Evolutionary conservation across 768 basidiomycete genomes (phyloP).

Genomic region (Sarcodon aspratus): DNA sequence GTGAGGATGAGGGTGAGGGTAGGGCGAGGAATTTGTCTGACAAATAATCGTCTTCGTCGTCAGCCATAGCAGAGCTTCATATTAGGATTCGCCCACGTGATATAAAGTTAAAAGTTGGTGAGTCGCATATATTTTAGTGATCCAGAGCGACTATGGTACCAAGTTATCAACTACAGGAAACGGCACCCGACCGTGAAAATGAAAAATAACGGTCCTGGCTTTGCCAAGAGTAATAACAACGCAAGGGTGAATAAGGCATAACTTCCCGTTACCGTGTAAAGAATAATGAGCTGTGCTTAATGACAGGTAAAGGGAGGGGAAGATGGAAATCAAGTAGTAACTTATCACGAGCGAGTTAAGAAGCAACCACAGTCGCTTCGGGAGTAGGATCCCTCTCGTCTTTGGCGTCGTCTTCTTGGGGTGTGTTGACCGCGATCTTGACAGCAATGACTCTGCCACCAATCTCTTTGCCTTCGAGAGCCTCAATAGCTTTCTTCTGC

Average conservation of each 20-base stretch:
- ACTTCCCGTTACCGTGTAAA: not conserved
- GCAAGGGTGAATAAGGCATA: not conserved
- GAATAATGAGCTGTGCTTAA: not conserved
- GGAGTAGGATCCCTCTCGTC: slow-evolving; percentile 13
- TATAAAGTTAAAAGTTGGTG: not conserved
- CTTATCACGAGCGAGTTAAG: not conserved
- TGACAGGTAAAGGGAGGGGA: not conserved
- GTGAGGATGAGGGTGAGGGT: slow-evolving; percentile 20
- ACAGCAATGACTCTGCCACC: slow-evolving; percentile 80
- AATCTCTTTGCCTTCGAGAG: slow-evolving; percentile 80
- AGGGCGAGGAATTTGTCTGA: slow-evolving; percentile 71
- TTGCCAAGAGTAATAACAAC: not conserved
- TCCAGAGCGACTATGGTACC: not conserved
- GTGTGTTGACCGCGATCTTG: slow-evolving; percentile 89
- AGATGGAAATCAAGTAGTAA: not conserved
- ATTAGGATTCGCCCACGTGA: not conserved
- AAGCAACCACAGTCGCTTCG: slow-evolving; percentile 8
- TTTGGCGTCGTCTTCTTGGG: slow-evolving; percentile 45
- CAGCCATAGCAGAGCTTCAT: slow-evolving; percentile 52
- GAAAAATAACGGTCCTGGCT: not conserved
- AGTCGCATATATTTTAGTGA: not conserved
- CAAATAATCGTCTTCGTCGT: slow-evolving; percentile 77
- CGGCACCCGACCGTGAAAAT: not conserved
- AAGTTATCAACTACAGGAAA: not conserved
- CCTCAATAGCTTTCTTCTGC: slow-evolving; percentile 85